These are phyloP conservation scores for Coemansia umbellata DNA, from an alignment of 192 early-diverging fungal species.

Conservation along the genomic window DNA sequence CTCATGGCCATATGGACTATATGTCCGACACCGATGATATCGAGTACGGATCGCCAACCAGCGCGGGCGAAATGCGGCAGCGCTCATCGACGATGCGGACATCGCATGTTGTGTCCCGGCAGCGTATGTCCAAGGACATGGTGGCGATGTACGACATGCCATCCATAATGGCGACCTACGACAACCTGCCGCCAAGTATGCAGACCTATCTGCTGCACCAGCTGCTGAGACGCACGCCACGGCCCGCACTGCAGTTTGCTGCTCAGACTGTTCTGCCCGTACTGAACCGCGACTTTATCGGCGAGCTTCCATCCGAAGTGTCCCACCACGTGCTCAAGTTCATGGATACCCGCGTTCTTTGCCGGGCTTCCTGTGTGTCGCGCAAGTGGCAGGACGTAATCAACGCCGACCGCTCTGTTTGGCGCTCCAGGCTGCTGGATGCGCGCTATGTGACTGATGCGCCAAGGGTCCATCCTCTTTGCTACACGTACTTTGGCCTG, in stretches of 20 bases:
- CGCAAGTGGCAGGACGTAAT: constrained; percentile 74
- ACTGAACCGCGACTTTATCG: constrained; percentile 89
- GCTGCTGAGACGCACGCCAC: constrained; percentile 76
- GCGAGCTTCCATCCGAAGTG: constrained; percentile 65
- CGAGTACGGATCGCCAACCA: neutral
- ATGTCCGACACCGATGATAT: neutral
- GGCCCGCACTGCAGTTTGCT: constrained; percentile 86
- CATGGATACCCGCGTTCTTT: constrained; percentile 76
- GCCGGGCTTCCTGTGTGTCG: constrained; percentile 76
- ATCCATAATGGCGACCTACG: constrained; percentile 71
- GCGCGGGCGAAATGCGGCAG: neutral
- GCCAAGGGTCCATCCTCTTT: constrained; percentile 33
- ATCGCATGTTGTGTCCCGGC: constrained; percentile 2
- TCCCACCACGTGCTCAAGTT: constrained; percentile 75
- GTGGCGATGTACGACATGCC: constrained; percentile 45
- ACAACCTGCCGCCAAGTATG: constrained; percentile 66
- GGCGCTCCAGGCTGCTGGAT: constrained; percentile 37
- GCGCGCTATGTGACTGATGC: constrained; percentile 29
- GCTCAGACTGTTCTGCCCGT: constrained; percentile 83
- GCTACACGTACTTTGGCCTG: constrained; percentile 43
- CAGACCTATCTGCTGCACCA: constrained; percentile 89
- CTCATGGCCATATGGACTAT: neutral
- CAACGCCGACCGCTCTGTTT: constrained; percentile 59
- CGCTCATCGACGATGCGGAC: neutral
- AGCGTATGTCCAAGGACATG: constrained; percentile 16